Conservation (phyloP, 176 grass and related monocot genomes). For the Dactylis glomerata region DNA sequence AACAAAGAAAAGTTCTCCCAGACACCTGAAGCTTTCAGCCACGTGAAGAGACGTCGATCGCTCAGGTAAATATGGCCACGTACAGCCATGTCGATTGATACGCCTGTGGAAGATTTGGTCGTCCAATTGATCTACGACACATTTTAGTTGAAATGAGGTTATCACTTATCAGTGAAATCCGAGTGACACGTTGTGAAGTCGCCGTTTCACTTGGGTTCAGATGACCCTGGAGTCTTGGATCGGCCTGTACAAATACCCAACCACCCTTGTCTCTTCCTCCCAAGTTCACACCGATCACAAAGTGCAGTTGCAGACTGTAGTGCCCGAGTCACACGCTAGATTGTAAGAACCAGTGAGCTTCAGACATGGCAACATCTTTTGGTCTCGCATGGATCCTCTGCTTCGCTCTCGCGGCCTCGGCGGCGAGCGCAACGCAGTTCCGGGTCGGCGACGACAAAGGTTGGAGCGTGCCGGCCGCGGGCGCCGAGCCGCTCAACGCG, state of each 20-base stretch:
- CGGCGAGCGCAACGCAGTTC: conserved; percentile 10
- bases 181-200: not conserved
- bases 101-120: not conserved
- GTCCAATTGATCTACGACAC: not conserved
- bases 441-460: conserved; percentile 50
- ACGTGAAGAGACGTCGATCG: not conserved
- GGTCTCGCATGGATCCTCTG: not conserved
- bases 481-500: conserved; percentile 41
- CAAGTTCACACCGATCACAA: not conserved
- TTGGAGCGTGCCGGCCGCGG: conserved; percentile 46
- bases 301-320: not conserved
- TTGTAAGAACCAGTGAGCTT: not conserved
- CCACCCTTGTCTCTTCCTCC: not conserved
- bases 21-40: not conserved
- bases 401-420: not conserved
- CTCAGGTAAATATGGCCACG: not conserved
- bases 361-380: conserved; percentile 29
- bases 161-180: not conserved
- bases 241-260: not conserved
- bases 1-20: not conserved
- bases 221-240: not conserved
- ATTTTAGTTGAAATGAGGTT: no score
- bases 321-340: not conserved
- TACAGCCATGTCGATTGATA: not conserved
- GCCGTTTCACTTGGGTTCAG: not conserved